phyloP scores from a whole-genome alignment of 106 monocot genomes.

The Gastrodia elata region DNA sequence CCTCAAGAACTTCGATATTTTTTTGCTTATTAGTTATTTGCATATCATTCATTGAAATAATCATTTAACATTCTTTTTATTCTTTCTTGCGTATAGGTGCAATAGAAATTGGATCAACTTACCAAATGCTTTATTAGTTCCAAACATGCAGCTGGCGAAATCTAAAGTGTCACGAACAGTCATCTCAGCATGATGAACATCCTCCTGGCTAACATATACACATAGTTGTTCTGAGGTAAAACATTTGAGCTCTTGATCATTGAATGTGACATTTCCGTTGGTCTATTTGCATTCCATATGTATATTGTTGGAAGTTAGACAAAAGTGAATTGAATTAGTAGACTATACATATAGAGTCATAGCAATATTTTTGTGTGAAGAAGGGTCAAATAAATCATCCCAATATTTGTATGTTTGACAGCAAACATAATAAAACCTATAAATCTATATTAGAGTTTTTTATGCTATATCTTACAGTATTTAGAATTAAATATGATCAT shows the following conservation, averaged over 20 bases:
- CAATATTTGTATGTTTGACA: background rate
- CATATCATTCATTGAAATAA: background rate
- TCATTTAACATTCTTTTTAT: background rate
- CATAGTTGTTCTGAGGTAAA: constrained; percentile 21
- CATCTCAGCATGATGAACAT: constrained; percentile 80
- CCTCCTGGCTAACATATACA: constrained; percentile 58
- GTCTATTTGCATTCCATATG: constrained; percentile 18
- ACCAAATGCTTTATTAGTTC: constrained; percentile 21
- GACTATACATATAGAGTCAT: background rate
- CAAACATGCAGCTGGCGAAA: constrained; percentile 32
- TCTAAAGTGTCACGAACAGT: constrained; percentile 60
- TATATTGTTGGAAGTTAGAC: background rate
- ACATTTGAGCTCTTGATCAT: constrained; percentile 27
- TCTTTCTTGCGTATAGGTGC: background rate
- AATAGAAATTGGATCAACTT: background rate
- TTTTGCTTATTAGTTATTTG: background rate
- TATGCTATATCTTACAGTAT: background rate
- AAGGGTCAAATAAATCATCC: background rate
- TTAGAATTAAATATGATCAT: background rate
- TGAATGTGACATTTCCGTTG: constrained; percentile 50
- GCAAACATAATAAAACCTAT: background rate
- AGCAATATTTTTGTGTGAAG: background rate
- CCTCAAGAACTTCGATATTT: background rate
- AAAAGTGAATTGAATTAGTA: constrained; percentile 1
- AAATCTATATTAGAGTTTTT: background rate